Conservation (phyloP, 306 rosid genomes). For the Chamaecrista fasciculata region DNA sequence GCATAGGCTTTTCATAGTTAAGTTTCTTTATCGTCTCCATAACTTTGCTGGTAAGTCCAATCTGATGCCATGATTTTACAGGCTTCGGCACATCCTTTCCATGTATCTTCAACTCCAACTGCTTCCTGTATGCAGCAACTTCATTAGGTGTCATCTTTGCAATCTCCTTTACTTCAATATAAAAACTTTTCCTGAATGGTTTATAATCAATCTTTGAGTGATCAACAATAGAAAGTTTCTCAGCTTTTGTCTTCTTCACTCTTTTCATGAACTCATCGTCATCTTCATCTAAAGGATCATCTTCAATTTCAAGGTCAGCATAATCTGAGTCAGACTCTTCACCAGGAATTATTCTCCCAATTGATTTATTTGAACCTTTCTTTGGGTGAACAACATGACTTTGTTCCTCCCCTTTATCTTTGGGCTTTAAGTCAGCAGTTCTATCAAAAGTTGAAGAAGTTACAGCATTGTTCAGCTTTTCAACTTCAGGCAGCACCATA, state of each 20-base stretch:
- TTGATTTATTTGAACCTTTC: slow-evolving; percentile 63
- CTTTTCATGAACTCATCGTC: slow-evolving; percentile 96
- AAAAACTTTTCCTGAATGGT: slow-evolving; percentile 68
- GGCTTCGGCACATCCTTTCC: slow-evolving; percentile 99
- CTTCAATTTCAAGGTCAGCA: slow-evolving; percentile 64
- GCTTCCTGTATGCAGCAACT: slow-evolving; percentile 68
- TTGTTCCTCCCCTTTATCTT: slow-evolving; percentile 45
- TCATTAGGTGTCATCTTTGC: slow-evolving; percentile 63
- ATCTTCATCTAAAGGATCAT: slow-evolving; percentile 67
- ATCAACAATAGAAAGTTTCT: slow-evolving; percentile 89
- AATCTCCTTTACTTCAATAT: slow-evolving; percentile 79
- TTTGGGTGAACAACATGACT: slow-evolving; percentile 44
- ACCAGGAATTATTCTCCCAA: slow-evolving; percentile 91
- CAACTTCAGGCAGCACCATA: slow-evolving; percentile 89
- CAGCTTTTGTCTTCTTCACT: slow-evolving; percentile 94
- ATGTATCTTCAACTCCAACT: slow-evolving; percentile 87
- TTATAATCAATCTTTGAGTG: slow-evolving; percentile 87
- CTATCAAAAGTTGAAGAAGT: slow-evolving; percentile 36
- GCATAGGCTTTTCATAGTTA: slow-evolving; percentile 80
- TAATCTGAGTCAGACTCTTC: slow-evolving; percentile 90
- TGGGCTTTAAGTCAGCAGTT: slow-evolving; percentile 41
- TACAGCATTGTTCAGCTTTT: slow-evolving; percentile 55
- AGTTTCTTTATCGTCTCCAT: slow-evolving; percentile 83
- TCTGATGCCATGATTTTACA: slow-evolving; percentile 84
- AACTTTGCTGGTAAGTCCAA: slow-evolving; percentile 86